Percentiles rank a stretch among this genome's conserved stretches.
Evolutionary conservation across 2,329 filamentous ascomycete genomes (phyloP).

Genomic region (Aspergillus sp.): DNA sequence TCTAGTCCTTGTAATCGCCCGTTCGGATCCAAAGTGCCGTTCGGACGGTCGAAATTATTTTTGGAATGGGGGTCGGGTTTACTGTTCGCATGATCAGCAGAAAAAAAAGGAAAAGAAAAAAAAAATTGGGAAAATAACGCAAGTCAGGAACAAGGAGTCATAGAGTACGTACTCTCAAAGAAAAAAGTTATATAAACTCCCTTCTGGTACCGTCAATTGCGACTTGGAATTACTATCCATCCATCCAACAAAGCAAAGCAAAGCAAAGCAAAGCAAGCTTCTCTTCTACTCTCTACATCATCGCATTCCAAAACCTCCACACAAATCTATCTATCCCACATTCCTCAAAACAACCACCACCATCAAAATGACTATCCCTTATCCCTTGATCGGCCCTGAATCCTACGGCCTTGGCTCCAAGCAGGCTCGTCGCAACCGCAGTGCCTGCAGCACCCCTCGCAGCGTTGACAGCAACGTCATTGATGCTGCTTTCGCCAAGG

Average conservation of each 20-base stretch:
- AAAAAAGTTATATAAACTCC: neutral
- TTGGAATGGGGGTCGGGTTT: neutral
- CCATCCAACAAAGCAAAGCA: neutral
- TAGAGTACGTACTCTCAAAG: neutral
- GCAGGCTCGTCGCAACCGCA: neutral
- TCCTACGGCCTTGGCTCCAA: neutral
- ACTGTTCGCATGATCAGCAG: neutral
- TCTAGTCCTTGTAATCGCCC: neutral
- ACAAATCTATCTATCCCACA: neutral
- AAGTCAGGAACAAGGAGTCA: neutral
- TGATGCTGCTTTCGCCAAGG: neutral
- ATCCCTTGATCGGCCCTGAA: constrained; percentile 2
- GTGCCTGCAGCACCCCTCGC: neutral
- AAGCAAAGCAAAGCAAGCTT: neutral
- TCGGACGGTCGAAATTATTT: neutral
- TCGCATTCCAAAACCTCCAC: neutral
- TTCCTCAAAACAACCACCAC: neutral
- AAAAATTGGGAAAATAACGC: no score
- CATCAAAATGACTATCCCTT: neutral
- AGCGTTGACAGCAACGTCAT: neutral
- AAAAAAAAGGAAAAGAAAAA: neutral
- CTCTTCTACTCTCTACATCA: neutral
- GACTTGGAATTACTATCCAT: neutral
- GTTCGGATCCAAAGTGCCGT: neutral
- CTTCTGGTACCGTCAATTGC: neutral